Evolutionary conservation across 2,329 filamentous ascomycete species (phyloP).

Genomic region (Epichloe hybrida): DNA sequence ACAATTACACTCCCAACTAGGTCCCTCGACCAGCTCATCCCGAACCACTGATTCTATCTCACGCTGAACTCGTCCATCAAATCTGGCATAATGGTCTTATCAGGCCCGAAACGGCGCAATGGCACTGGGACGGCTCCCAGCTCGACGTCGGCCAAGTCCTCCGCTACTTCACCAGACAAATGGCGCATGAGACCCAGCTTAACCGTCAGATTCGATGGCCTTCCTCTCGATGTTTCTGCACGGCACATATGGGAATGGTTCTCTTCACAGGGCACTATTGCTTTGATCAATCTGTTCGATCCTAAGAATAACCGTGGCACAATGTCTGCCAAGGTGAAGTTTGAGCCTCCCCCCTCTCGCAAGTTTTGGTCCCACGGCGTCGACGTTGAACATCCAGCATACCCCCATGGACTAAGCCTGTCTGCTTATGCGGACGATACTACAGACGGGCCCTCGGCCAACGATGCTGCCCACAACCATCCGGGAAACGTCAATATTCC

Average conservation of each 20-base stretch:
- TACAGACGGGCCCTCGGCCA: not conserved
- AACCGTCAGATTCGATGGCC: conserved; percentile 16
- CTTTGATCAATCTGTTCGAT: conserved; percentile 36
- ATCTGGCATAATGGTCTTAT: not conserved
- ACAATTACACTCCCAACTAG: not conserved
- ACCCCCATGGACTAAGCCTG: conserved; percentile 12
- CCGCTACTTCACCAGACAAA: not conserved
- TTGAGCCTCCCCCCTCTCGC: conserved; percentile 39
- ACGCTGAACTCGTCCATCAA: not conserved
- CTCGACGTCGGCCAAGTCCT: not conserved
- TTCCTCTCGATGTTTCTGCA: conserved; percentile 25
- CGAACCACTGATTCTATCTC: too few relatives aligned
- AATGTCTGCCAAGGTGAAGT: conserved; percentile 32
- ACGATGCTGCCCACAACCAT: not conserved
- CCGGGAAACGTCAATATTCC: conserved; percentile 24
- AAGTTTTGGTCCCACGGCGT: conserved; percentile 36
- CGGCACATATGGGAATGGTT: conserved; percentile 40
- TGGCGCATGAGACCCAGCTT: conserved; percentile 24
- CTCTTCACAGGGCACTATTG: conserved; percentile 35
- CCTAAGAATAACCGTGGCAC: conserved; percentile 8
- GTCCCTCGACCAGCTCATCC: not conserved
- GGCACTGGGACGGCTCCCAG: not conserved
- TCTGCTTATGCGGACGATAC: not conserved
- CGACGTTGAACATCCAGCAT: conserved; percentile 12
- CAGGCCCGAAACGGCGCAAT: not conserved